Conservation (phyloP, 495 filamentous ascomycete species). For the Lasiosphaeria ovina region DNA sequence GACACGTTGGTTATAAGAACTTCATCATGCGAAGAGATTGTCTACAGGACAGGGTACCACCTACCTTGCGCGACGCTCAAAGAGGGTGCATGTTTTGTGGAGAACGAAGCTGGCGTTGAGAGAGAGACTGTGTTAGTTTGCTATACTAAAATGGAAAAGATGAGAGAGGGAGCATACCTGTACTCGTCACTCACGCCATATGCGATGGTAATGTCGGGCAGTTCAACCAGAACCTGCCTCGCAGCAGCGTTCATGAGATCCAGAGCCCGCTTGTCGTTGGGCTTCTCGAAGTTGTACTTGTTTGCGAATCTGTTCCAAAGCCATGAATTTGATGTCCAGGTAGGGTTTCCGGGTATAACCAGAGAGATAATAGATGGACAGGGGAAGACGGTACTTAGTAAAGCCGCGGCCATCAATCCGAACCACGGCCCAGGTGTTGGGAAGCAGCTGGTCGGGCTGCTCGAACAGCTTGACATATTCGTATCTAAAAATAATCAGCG, state of each 20-base stretch:
- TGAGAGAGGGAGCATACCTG: constrained; percentile 51
- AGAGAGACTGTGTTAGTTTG: neutral
- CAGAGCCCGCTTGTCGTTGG: constrained; percentile 84
- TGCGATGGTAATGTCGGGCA: constrained; percentile 80
- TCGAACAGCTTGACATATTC: constrained; percentile 93
- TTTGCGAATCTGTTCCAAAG: constrained; percentile 59
- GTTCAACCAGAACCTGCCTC: constrained; percentile 73
- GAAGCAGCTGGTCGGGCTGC: constrained; percentile 72
- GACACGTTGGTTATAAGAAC: constrained; percentile 26
- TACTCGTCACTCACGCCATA: constrained; percentile 96
- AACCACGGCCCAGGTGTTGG: constrained; percentile 91
- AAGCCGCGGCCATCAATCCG: constrained; percentile 91
- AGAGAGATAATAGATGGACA: constrained; percentile 14
- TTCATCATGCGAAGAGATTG: constrained; percentile 7
- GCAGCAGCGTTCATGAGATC: constrained; percentile 95
- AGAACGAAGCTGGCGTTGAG: constrained; percentile 72
- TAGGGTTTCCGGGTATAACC: neutral
- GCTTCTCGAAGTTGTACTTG: constrained; percentile 83
- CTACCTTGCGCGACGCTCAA: constrained; percentile 82
- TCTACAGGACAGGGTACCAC: constrained; percentile 16
- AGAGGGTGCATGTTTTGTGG: constrained; percentile 73
- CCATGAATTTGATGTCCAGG: neutral
- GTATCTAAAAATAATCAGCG: constrained; percentile 50
- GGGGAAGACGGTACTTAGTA: constrained; percentile 60
- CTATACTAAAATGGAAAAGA: too few species aligned